Evolutionary conservation across 2,329 filamentous ascomycete genomes (phyloP), one percentile per base, ranked within the genome.

Genomic region (Basipetospora chlamydospora): DNA sequence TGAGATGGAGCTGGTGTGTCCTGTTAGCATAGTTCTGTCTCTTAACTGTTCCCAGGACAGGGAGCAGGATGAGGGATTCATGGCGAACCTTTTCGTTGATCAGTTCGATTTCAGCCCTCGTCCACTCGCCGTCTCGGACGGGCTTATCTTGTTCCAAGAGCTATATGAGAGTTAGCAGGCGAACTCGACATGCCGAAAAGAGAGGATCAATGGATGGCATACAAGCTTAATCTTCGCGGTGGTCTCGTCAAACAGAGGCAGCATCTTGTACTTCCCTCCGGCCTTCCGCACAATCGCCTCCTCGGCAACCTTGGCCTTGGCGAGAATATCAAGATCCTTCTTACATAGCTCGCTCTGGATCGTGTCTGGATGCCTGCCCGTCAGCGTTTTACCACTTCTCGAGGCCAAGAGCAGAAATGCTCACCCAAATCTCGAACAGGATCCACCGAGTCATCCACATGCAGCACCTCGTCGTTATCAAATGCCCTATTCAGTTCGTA

Each of bases 391-490:
- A 26, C 18, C 33, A 33, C 26, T 11, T 13, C n/a, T 15, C 5
- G 21, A 8, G 17, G 8, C 2, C 5, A 23, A 38, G 30, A 10
- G 31, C 29, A 13, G 25, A 13, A 21, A 18, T 43, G 9, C 55
- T 48, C 10, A 57, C 58, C 46, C 45, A 63, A 48, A 42, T 63
- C 60, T 5, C 60, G 51, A 15, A 61, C 56, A 13, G 60, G 60
- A 43, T 63, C 60, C 36, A 63, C 59, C 6, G 58, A 61, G 44
- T 63, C 59, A 41, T 63, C 60, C n/a, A 63, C 60, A 29, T 63
- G 60, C 38, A 63, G 42, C 11, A 63, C 59, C 37, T 63, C 53
- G 37, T 63, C 56, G 34, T 63, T 63, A 29, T 63, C 60, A 38
- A 63, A 63, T 4, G 60, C 60, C 44, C 56, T 54, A 20, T 49